Conservation (phyloP, 1,139 yeast species). For the Martiniozyma asiatica region DNA sequence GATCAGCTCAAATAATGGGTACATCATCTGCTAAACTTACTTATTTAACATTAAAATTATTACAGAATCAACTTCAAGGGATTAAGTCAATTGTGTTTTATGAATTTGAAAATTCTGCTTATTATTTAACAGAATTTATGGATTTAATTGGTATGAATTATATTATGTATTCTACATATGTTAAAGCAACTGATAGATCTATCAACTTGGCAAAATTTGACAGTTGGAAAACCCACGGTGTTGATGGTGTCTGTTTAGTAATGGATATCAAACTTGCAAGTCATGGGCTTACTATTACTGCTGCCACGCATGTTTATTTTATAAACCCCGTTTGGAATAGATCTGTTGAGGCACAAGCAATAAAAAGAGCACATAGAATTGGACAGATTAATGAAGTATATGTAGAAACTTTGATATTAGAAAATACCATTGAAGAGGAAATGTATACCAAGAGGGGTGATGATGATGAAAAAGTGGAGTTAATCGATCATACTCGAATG, state of each 20-base stretch:
- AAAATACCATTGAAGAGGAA: conserved; percentile 55
- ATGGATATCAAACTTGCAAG: conserved; percentile 63
- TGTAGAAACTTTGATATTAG: conserved; percentile 56
- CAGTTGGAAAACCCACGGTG: conserved; percentile 27
- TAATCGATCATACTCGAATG: conserved; percentile 46
- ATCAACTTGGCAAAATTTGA: conserved; percentile 42
- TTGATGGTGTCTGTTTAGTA: conserved; percentile 35
- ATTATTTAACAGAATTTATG: conserved; percentile 50
- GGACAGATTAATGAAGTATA: conserved; percentile 46
- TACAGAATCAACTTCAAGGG: conserved; percentile 35
- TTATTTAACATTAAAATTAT: conserved; percentile 39
- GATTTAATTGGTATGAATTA: conserved; percentile 51
- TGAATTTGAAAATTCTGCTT: conserved; percentile 63
- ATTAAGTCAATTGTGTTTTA: conserved; percentile 53
- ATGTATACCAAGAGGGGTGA: conserved; percentile 32
- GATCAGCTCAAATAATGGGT: conserved; percentile 35
- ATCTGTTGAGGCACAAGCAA: conserved; percentile 61
- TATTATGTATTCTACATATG: conserved; percentile 51
- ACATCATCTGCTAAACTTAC: conserved; percentile 53
- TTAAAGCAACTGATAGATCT: conserved; percentile 39
- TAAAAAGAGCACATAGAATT: conserved; percentile 62
- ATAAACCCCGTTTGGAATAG: conserved; percentile 62
- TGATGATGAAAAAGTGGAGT: conserved; percentile 19
- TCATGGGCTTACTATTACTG: conserved; percentile 56
- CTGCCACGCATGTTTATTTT: conserved; percentile 59